These are phyloP conservation scores for Croton laevigatus DNA, from an alignment of 441 rosid species.

Conservation along the genomic window DNA sequence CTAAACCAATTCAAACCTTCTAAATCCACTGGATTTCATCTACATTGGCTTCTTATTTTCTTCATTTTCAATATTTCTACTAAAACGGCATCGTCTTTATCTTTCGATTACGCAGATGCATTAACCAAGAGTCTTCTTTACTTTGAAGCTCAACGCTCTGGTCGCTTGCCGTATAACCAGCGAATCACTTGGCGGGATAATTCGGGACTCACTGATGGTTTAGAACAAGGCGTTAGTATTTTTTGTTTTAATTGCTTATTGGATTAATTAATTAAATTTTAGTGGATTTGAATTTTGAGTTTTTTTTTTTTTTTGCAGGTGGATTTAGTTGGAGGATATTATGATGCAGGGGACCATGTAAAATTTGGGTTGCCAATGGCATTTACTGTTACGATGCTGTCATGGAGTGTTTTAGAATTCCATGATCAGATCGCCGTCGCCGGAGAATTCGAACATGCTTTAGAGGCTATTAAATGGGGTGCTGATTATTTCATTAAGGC, in stretches of 20 bases:
- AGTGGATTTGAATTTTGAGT: background rate
- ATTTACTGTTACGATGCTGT: conserved; percentile 83
- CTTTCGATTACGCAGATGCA: conserved; percentile 69
- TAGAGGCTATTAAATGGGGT: conserved; percentile 91
- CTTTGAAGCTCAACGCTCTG: conserved; percentile 93
- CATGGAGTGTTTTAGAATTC: conserved; percentile 79
- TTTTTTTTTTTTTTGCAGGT: conserved; percentile 40
- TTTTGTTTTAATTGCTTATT: background rate
- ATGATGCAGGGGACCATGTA: conserved; percentile 94
- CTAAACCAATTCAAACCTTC: background rate
- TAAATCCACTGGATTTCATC: conserved; percentile 14
- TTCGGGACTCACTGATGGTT: conserved; percentile 92
- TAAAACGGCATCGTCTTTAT: conserved; percentile 8
- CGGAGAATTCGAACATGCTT: conserved; percentile 76
- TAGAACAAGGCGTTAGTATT: conserved; percentile 80
- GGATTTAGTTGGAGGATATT: conserved; percentile 96
- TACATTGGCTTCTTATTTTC: conserved; percentile 27
- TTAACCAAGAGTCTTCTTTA: conserved; percentile 81
- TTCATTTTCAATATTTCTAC: conserved; percentile 23
- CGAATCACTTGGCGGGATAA: conserved; percentile 85
- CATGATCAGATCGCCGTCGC: conserved; percentile 53
- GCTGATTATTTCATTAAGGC: conserved; percentile 92
- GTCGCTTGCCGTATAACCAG: conserved; percentile 84
- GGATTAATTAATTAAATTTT: background rate
- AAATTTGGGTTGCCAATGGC: conserved; percentile 97